Evolutionary conservation across 2,329 filamentous ascomycete genomes (phyloP).

Genomic region (Aurifilum marmelostoma): DNA sequence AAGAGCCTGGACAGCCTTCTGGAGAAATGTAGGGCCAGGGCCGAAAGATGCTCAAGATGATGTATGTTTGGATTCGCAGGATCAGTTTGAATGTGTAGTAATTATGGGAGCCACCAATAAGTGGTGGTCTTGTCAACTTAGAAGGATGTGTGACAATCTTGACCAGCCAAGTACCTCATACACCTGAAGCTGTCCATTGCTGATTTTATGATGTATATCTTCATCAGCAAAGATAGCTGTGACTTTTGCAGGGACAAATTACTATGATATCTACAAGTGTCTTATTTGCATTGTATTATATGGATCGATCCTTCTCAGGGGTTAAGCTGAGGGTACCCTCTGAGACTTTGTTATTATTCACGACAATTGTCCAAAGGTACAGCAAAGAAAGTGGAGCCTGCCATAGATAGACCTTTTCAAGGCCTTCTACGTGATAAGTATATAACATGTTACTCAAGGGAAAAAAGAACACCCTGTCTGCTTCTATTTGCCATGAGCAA

Average conservation of each 20-base stretch:
- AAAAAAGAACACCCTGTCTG: too few species aligned
- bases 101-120: not conserved
- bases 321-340: not conserved
- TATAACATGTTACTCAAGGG: too few species aligned
- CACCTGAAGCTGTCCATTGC: too few species aligned
- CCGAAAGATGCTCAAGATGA: not conserved
- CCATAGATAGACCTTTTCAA: not conserved
- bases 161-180: not conserved
- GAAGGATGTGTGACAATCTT: not conserved
- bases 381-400: not conserved
- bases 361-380: not conserved
- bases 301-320: too few species aligned
- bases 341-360: not conserved
- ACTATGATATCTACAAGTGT: too few species aligned
- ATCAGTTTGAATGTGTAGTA: not conserved
- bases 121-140: not conserved
- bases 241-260: too few species aligned
- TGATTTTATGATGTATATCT: too few species aligned
- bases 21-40: slow-evolving; percentile 3
- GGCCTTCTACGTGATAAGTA: too few species aligned
- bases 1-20: slow-evolving; percentile 5
- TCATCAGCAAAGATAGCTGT: too few species aligned
- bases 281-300: too few species aligned
- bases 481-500: not conserved
- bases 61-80: not conserved